Conservation (phyloP, 345 rosid species). For the Brassica nigra region DNA sequence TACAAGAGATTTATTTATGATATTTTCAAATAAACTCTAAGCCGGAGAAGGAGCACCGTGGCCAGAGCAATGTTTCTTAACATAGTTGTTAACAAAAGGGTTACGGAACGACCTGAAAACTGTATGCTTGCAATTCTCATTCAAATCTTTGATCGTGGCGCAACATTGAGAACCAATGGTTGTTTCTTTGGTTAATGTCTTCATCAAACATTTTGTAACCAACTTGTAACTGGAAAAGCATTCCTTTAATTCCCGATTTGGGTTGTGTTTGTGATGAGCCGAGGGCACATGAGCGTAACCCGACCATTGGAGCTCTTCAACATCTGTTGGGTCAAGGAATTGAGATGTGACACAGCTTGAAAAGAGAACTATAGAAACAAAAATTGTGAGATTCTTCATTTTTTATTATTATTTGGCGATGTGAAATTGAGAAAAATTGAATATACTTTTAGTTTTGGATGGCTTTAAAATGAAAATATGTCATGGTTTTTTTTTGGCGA, state of each 20-base stretch:
- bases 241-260: not conserved
- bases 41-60: not conserved
- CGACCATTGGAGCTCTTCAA: not conserved
- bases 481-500: too few species aligned
- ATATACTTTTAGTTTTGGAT: not conserved
- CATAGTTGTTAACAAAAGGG: not conserved
- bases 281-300: not conserved
- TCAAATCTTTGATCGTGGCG: not conserved
- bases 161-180: not conserved
- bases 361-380: not conserved
- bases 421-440: not conserved
- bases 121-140: not conserved
- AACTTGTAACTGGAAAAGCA: conserved; percentile 1
- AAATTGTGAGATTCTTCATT: conserved; percentile 8
- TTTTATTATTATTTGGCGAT: not conserved
- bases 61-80: not conserved
- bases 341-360: conserved; percentile 23
- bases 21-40: not conserved
- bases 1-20: not conserved
- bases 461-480: not conserved
- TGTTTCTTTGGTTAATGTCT: not conserved
- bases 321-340: not conserved
- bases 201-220: not conserved
- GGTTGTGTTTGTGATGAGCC: not conserved
- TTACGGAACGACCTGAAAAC: not conserved